These are phyloP conservation scores for Cicer bijugum DNA, from an alignment of 306 rosid species.

Conservation along the genomic window DNA sequence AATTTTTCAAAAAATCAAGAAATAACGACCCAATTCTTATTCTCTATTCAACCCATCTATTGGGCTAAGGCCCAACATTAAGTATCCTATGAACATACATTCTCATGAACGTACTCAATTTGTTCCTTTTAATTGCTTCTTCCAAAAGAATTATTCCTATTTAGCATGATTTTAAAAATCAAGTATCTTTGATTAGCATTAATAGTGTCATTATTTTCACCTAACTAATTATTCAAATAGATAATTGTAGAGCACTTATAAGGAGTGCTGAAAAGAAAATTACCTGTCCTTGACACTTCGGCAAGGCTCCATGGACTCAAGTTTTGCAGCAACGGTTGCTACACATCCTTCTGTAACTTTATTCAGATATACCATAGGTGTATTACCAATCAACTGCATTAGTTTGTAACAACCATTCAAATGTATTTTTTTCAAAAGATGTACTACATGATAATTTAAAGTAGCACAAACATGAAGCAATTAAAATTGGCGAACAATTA, in stretches of 20 bases:
- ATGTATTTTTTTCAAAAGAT: no score
- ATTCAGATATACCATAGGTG: slow-evolving; percentile 97
- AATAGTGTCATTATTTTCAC: not conserved
- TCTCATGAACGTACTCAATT: not conserved
- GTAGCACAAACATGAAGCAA: slow-evolving; percentile 1
- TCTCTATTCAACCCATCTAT: no score
- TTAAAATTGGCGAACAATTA: not conserved
- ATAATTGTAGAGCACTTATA: not conserved
- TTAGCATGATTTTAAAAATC: not conserved
- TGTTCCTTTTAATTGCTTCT: not conserved
- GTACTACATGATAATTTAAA: not conserved
- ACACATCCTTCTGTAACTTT: slow-evolving; percentile 78
- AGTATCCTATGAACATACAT: not conserved
- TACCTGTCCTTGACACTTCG: slow-evolving; percentile 97
- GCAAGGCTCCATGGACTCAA: slow-evolving; percentile 97
- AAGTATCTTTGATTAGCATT: not conserved
- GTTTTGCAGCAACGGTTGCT: slow-evolving; percentile 90
- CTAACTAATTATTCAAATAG: not conserved
- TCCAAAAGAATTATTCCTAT: not conserved
- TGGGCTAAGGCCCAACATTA: no score
- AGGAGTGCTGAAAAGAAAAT: no score
- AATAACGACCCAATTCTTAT: no score
- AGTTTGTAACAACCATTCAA: slow-evolving; percentile 24
- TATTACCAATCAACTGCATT: slow-evolving; percentile 81
- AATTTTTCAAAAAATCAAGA: no score